phyloP scores from a whole-genome alignment of 2,329 filamentous ascomycete species.

The Claviceps citrina region DNA sequence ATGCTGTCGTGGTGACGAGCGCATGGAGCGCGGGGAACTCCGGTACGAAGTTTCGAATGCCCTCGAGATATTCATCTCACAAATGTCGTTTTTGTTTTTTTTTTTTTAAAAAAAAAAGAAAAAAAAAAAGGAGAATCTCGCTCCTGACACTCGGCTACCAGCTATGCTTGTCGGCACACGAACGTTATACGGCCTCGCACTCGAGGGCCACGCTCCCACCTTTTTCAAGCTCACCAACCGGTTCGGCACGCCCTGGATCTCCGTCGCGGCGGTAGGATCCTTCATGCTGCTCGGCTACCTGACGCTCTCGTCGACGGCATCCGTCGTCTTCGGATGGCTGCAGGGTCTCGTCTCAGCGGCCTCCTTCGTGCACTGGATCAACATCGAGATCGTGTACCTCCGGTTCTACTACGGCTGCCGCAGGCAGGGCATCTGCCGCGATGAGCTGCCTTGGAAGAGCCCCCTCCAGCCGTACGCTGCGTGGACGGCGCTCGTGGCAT shows the following conservation, averaged over 20 bases:
- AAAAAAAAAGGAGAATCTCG: too few relatives aligned
- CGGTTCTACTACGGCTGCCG: conserved; percentile 37
- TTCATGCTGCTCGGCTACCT: conserved; percentile 49
- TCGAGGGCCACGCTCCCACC: conserved; percentile 43
- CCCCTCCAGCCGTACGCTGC: conserved; percentile 42
- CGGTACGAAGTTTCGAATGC: neutral
- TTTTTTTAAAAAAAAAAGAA: too few relatives aligned
- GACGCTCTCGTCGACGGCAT: conserved; percentile 41
- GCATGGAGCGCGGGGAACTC: conserved; percentile 11
- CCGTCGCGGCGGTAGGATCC: conserved; percentile 30
- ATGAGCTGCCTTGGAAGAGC: conserved; percentile 30
- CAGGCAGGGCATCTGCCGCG: conserved; percentile 29
- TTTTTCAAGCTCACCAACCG: conserved; percentile 41
- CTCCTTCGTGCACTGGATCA: conserved; percentile 37
- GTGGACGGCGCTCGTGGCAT: conserved; percentile 37
- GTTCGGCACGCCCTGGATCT: conserved; percentile 37
- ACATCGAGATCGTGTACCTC: conserved; percentile 34
- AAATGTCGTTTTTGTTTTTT: too few relatives aligned
- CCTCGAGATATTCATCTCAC: too few relatives aligned
- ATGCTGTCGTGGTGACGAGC: conserved; percentile 27
- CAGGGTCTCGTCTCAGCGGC: conserved; percentile 44
- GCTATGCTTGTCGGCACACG: conserved; percentile 31
- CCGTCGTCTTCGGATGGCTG: conserved; percentile 49
- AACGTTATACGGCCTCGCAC: conserved; percentile 46
- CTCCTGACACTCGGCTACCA: neutral